Evolutionary conservation across 148 eudicot species (phyloP).

Genomic region (Suaeda aralocaspica): DNA sequence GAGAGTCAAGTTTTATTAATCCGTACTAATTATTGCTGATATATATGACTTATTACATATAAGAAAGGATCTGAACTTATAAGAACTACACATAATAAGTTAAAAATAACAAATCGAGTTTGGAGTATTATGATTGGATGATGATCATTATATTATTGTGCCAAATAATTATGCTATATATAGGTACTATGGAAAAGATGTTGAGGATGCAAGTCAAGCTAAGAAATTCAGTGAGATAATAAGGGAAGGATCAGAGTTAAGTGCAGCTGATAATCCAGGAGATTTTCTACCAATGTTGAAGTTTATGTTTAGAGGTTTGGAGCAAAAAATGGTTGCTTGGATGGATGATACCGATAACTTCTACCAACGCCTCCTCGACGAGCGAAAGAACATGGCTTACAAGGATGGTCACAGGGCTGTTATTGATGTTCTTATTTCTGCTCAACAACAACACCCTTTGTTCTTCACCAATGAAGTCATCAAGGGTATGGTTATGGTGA

Average conservation of each 20-base stretch:
- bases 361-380: constrained; percentile 28
- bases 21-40: too few relatives aligned
- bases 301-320: constrained; percentile 25
- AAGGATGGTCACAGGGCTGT: constrained; percentile 7
- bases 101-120: too few relatives aligned
- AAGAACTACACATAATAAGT: too few relatives aligned
- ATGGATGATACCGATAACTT: constrained; percentile 27
- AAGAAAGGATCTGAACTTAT: too few relatives aligned
- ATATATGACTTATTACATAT: too few relatives aligned
- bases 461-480: constrained; percentile 34
- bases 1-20: too few relatives aligned
- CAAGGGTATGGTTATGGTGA: constrained; percentile 36
- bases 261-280: constrained; percentile 16
- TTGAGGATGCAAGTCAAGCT: constrained; percentile 24
- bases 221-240: constrained; percentile 21
- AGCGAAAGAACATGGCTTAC: constrained; percentile 10
- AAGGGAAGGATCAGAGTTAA: constrained; percentile 14
- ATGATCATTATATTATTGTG: too few relatives aligned
- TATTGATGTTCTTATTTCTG: constrained; percentile 25
- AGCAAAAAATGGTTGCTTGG: constrained; percentile 24
- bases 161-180: background rate
- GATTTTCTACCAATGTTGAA: constrained; percentile 33
- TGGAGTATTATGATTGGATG: too few relatives aligned
- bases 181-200: constrained; percentile 25
- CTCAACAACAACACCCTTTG: constrained; percentile 29